Evolutionary conservation across 2,329 filamentous ascomycete species (phyloP), one percentile per base, ranked within the genome.

Genomic region (Colletotrichum sp.): DNA sequence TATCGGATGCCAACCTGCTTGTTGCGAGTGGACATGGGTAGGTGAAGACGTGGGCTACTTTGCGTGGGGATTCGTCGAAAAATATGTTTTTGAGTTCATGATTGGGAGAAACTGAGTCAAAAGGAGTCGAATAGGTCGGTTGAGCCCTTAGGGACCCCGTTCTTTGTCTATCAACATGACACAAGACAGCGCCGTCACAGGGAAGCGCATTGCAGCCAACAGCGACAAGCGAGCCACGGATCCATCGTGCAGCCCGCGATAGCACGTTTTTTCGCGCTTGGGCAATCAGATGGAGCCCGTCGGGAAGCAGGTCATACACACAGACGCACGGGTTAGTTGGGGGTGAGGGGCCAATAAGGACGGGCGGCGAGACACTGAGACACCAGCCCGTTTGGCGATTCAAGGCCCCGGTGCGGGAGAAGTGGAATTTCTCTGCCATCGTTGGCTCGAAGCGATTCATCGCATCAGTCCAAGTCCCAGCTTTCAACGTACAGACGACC

Each of bases 331-430:
- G 49, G 44, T 44, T 73, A 57, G 64, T 39, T 69, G 66, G 63
- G 68, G 49, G 36, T 26, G 30, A 65, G 69, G 64, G 60, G 39
- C 60, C 72, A 72, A 72, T 69, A 18, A 68, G 57, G 26, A 72
- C 34, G 62, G 72, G 57, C 66, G 67, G 68, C 72, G 68, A 71
- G 67, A 75, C 62, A 68, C 65, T 78, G 77, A 78, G 77, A 78
- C 77, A 77, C 68, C 65, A 77, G 63, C 52, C 74, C 63, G 67
- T 77, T 78, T 78, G 71, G 76, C 64, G 72, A 77, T 57, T 75
- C 70, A 70, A 69, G 62, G 39, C 67, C 52, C 75, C 57, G 32
- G 67, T 71, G 72, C 66, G 55, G 52, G 24, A 68, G 70, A 77
- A 67, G 39, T 62, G 66, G 39, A 65, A 75, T 64, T 76, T 73